Percentiles rank a stretch among this genome's conserved stretches.
Evolutionary conservation across 2,329 filamentous ascomycete genomes (phyloP).

Genomic region (Exophiala aquamarina): DNA sequence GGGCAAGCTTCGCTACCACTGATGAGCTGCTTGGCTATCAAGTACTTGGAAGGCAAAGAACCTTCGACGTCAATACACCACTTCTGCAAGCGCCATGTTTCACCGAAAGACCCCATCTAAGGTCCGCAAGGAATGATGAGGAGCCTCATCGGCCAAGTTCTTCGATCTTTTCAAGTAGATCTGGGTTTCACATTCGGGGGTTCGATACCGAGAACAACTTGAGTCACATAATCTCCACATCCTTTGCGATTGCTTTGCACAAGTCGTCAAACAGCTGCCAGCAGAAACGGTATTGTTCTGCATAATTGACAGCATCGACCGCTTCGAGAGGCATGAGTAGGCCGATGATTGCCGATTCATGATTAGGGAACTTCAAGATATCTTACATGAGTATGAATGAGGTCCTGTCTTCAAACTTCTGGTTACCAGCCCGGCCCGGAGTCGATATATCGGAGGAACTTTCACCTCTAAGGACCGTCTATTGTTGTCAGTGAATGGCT

Average conservation of each 20-base stretch:
- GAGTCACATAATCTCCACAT: slow-evolving; percentile 3
- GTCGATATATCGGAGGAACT: slow-evolving; percentile 1
- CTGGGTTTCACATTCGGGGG: slow-evolving; percentile 3
- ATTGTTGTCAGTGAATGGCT: not conserved
- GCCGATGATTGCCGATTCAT: not conserved
- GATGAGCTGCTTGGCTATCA: slow-evolving; percentile 8
- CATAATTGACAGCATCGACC: slow-evolving; percentile 17
- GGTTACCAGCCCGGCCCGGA: slow-evolving; percentile 11
- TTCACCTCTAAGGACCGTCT: not conserved
- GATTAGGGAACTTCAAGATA: slow-evolving; percentile 5
- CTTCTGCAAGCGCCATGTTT: slow-evolving; percentile 13
- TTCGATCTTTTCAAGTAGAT: not conserved
- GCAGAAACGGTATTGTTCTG: slow-evolving; percentile 8
- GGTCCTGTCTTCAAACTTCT: slow-evolving; percentile 15
- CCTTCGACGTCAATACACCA: slow-evolving; percentile 3
- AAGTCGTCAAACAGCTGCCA: slow-evolving; percentile 7
- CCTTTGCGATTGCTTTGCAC: slow-evolving; percentile 7
- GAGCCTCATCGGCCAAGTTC: slow-evolving; percentile 8
- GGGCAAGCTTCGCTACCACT: slow-evolving; percentile 7
- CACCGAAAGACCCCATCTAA: slow-evolving; percentile 4
- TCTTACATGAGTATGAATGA: slow-evolving; percentile 6
- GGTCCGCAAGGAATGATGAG: slow-evolving; percentile 15
- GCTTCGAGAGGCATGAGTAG: slow-evolving; percentile 11
- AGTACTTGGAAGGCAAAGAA: slow-evolving; percentile 6
- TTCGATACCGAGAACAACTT: slow-evolving; percentile 5